Conservation (phyloP, 139 green algal genomes). For the Astrephomene gubernaculifera region DNA sequence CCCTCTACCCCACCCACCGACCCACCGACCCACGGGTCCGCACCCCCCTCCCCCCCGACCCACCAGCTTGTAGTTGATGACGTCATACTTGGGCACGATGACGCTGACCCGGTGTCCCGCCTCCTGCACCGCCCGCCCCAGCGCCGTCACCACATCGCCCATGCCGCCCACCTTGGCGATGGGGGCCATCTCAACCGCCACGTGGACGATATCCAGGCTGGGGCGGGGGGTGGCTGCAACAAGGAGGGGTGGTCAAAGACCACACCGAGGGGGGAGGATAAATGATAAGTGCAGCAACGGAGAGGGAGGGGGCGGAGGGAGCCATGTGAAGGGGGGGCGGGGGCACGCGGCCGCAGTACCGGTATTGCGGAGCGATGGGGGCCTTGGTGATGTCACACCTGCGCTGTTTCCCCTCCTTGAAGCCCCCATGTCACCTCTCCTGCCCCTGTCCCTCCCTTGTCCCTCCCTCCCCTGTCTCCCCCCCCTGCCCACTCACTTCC, state of each 20-base stretch:
- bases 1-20: not conserved
- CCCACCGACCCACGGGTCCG: not conserved
- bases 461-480: not conserved
- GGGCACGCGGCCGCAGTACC: no score
- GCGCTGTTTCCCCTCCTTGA: no score
- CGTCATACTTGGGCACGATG: slow-evolving; percentile 97
- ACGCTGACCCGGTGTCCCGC: slow-evolving; percentile 87
- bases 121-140: slow-evolving; percentile 91
- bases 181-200: slow-evolving; percentile 98
- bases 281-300: not conserved
- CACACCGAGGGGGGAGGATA: not conserved
- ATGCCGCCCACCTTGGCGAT: slow-evolving; percentile 98
- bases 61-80: slow-evolving; percentile 87
- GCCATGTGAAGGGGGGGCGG: not conserved
- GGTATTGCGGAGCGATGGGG: no score
- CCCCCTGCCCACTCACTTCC: slow-evolving; percentile 9
- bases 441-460: not conserved
- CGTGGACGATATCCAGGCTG: slow-evolving; percentile 86
- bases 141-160: slow-evolving; percentile 94
- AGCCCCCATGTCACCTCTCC: no score
- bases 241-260: no score
- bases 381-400: no score
- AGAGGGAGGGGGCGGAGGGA: not conserved
- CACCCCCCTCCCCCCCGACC: not conserved
- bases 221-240: slow-evolving; percentile 11